These are phyloP conservation scores for Volvox africanus DNA, from an alignment of 139 green algal species.

Conservation along the genomic window DNA sequence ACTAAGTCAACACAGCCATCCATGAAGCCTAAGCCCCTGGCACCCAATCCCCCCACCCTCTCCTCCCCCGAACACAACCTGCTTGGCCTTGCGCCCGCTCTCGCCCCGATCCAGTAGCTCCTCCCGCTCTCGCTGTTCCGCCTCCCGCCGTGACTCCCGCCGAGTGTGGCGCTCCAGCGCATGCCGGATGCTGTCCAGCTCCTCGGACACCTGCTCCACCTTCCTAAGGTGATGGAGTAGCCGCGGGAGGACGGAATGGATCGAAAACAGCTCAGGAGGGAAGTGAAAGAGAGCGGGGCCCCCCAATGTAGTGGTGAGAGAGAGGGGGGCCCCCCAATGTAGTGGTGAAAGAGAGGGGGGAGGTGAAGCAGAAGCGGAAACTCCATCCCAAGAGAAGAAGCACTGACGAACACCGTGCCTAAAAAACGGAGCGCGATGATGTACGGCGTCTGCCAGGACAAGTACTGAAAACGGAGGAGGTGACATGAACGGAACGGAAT, in stretches of 20 bases:
- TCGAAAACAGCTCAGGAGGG: no score
- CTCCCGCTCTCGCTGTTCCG: constrained; percentile 67
- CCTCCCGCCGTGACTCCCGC: constrained; percentile 45
- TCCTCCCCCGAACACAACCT: neutral
- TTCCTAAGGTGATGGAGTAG: constrained; percentile 70
- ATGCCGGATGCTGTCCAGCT: constrained; percentile 72
- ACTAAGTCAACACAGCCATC: no score
- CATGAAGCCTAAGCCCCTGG: no score
- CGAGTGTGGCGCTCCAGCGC: constrained; percentile 42
- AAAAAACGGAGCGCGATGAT: no score
- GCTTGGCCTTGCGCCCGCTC: constrained; percentile 50
- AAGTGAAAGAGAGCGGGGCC: neutral
- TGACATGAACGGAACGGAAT: no score
- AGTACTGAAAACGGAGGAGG: no score
- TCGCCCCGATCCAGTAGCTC: constrained; percentile 78
- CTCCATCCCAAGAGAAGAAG: no score
- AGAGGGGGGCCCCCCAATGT: neutral
- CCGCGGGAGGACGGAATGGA: no score
- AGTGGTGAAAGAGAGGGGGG: neutral
- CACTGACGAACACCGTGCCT: no score
- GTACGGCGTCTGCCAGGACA: no score
- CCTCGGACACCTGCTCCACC: constrained; percentile 88
- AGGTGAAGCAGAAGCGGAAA: neutral
- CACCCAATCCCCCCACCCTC: neutral
- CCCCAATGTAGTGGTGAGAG: neutral